Percentiles rank a stretch among this genome's conserved stretches.
phyloP scores from a whole-genome alignment of 768 basidiomycete genomes.

The Leccinum disarticulatum region DNA sequence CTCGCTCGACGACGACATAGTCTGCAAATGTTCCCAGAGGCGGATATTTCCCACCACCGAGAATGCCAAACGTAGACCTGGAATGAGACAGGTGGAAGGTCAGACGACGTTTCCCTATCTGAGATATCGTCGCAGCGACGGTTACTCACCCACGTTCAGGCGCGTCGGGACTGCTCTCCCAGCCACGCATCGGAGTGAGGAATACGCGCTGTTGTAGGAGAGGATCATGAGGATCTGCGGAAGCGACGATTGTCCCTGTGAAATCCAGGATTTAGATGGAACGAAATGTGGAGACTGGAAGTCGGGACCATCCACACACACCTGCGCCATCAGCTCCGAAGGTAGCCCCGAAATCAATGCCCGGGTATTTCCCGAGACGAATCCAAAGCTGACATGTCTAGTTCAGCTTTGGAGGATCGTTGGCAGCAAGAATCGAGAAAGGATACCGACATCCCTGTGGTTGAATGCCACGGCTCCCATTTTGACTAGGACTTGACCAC shows the following conservation, averaged over 20 bases:
- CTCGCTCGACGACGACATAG: constrained; percentile 72
- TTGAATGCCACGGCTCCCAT: constrained; percentile 77
- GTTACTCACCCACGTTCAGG: constrained; percentile 63
- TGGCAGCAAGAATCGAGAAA: neutral
- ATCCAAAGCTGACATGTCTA: constrained; percentile 61
- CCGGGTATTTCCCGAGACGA: constrained; percentile 69
- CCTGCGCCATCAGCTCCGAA: constrained; percentile 79
- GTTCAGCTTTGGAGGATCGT: constrained; percentile 49
- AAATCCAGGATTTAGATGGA: neutral
- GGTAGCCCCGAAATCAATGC: constrained; percentile 61
- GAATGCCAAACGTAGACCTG: constrained; percentile 53
- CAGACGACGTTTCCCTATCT: neutral
- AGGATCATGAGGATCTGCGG: constrained; percentile 52
- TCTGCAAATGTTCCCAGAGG: constrained; percentile 73
- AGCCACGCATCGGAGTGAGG: constrained; percentile 72
- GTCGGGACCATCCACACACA: constrained; percentile 24
- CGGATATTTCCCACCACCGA: constrained; percentile 58
- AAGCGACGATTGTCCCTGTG: constrained; percentile 37
- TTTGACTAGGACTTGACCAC: constrained; percentile 61
- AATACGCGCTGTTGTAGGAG: constrained; percentile 69
- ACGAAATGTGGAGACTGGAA: constrained; percentile 3
- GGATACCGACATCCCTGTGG: constrained; percentile 51
- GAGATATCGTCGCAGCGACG: neutral
- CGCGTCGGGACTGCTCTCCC: constrained; percentile 60
- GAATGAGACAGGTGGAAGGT: neutral